Conservation (phyloP, 75 land plant genomes). For the Pinus albicaulis region DNA sequence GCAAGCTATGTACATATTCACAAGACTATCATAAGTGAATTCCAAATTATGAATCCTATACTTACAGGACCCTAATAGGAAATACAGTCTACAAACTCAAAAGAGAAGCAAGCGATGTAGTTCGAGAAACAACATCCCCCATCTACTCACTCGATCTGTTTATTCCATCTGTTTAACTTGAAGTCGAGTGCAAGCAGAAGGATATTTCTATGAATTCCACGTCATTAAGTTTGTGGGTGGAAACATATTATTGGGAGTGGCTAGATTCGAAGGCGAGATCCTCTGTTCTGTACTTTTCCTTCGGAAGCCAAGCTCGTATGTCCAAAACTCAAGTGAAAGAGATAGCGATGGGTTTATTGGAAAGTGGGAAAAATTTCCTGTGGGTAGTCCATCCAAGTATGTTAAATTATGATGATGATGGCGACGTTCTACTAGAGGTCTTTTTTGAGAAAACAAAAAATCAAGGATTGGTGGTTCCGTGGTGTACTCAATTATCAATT, state of each 20-base stretch:
- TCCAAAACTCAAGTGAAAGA: not conserved
- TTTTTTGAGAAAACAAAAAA: conserved; percentile 10
- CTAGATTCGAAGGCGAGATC: not conserved
- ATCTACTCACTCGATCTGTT: not conserved
- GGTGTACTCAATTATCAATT: conserved; percentile 13
- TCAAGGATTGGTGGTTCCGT: conserved; percentile 18
- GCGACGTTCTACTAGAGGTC: not conserved
- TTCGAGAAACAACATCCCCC: not conserved
- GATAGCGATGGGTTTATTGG: not conserved
- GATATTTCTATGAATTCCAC: not conserved
- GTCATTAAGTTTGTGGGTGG: not conserved
- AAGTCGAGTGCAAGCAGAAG: no score
- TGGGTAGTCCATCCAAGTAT: conserved; percentile 8
- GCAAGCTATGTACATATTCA: no score
- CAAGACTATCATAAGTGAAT: no score
- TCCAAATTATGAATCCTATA: no score
- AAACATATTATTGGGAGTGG: not conserved
- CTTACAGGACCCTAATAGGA: no score
- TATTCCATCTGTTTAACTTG: no score
- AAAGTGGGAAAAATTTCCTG: conserved; percentile 5
- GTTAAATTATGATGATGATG: not conserved
- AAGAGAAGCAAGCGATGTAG: not conserved
- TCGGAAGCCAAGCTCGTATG: not conserved
- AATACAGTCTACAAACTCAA: not conserved
- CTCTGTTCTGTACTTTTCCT: conserved; percentile 10